Conservation (phyloP, 2,329 filamentous ascomycete species). For the Epichloe uncinata region DNA sequence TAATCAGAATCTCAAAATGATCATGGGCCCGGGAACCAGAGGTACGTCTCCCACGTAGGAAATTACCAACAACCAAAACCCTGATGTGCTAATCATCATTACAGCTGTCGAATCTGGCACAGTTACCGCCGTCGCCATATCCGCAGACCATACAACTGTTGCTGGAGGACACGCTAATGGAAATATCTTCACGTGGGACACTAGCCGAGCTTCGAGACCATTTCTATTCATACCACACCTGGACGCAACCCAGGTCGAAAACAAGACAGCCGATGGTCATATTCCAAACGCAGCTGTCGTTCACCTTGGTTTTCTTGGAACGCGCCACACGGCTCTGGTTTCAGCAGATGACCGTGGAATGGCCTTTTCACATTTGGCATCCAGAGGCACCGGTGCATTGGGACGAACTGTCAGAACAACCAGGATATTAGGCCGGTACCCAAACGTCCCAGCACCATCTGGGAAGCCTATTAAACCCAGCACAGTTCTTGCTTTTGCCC, state of each 20-base stretch:
- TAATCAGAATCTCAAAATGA: slow-evolving; percentile 85
- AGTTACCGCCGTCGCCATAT: slow-evolving; percentile 77
- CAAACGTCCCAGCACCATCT: slow-evolving; percentile 47
- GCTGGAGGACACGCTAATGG: slow-evolving; percentile 80
- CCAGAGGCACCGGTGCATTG: slow-evolving; percentile 74
- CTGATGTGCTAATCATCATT: slow-evolving; percentile 15
- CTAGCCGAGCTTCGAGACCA: slow-evolving; percentile 64
- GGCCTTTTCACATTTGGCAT: slow-evolving; percentile 96
- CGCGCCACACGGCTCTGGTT: slow-evolving; percentile 82
- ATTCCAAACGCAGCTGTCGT: slow-evolving; percentile 63
- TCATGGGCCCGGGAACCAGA: slow-evolving; percentile 87
- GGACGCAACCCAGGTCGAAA: slow-evolving; percentile 48
- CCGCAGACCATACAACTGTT: slow-evolving; percentile 85
- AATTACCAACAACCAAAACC: slow-evolving; percentile 4
- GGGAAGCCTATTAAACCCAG: slow-evolving; percentile 74
- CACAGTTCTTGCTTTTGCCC: slow-evolving; percentile 83
- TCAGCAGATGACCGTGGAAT: slow-evolving; percentile 92
- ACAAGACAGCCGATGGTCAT: slow-evolving; percentile 68
- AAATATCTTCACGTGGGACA: slow-evolving; percentile 95
- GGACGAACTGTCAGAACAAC: slow-evolving; percentile 80
- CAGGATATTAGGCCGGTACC: slow-evolving; percentile 83
- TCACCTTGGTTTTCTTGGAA: slow-evolving; percentile 90
- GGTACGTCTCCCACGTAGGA: slow-evolving; percentile 31
- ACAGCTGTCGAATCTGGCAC: slow-evolving; percentile 80
- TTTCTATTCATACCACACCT: slow-evolving; percentile 80